Base-by-base conservation (phyloP, 2,329 filamentous ascomycete genomes). In the Remersonia thermophila region DNA sequence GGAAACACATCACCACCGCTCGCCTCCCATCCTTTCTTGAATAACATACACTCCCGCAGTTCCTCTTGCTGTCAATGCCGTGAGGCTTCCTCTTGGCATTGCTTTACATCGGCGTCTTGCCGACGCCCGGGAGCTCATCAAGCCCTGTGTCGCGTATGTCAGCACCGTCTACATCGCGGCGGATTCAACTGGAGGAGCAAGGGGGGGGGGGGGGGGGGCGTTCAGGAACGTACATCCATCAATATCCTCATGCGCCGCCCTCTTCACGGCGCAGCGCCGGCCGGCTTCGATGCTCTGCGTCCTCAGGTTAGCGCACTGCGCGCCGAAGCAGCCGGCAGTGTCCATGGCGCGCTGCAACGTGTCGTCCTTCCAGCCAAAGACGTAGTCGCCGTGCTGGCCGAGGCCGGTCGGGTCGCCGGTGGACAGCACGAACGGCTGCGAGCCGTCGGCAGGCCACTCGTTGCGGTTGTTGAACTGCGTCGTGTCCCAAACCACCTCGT, bases 401-500 rank as follows among this genome's bases (percentile, higher is more conserved):
- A 55, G 55, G 10, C 61, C 62, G 3, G 60, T 63, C 35, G 55
- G 47, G 45, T 61, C 58, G 25, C 58, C 56, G 1, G 51, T 57
- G 40, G 43, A 51, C 23, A 59, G 48, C 38, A 54, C 51, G 40
- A 60, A 59, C 0, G 57, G 58, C 44, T 59, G 55, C 10, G 50
- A 53, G 23, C 58, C 58, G 50, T 62, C 56, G 29, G 51, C 50
- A 28, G 53, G 55, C 61, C 60, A 56, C 42, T 50, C 51, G 29
- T 46, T 40, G 47, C 54, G 36, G 52, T 59, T 47, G 50, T 59
- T 59, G 48, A 61, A 61, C 31, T 43, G 36, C 3, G 54, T 58
- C 8, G 58, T 66, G 45, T 66, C 61, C 53, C 61, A 65, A 38
- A 65, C 61, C 2, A 66, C 58, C 46, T 67, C 63, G 46, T 61